A percentile compares a stretch with the other conserved stretches of the same genome.
These are phyloP conservation scores for Artemisia argyi DNA, from an alignment of 129 eudicot species.

Conservation along the genomic window DNA sequence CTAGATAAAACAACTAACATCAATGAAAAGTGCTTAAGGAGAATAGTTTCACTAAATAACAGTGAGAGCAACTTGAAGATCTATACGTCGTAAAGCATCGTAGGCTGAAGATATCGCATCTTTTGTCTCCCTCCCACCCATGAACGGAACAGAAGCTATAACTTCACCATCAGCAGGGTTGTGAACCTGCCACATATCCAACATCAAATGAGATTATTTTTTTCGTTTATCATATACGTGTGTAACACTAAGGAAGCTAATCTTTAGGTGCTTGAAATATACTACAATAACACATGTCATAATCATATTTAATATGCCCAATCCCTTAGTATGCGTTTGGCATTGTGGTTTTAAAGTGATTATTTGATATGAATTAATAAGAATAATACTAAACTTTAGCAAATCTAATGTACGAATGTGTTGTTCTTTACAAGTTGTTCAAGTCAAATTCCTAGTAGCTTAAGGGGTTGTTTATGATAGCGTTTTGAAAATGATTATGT, in stretches of 20 bases:
- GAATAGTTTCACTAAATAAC: not conserved
- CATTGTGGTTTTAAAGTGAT: no score
- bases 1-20: not conserved
- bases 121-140: slow-evolving; percentile 81
- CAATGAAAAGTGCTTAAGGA: not conserved
- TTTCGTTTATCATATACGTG: not conserved
- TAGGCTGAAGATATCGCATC: slow-evolving; percentile 87
- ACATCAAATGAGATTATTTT: not conserved
- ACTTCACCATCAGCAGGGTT: slow-evolving; percentile 88
- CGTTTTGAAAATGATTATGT: no score
- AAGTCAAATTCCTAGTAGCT: no score
- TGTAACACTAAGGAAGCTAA: not conserved
- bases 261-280: not conserved
- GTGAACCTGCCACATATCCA: slow-evolving; percentile 62
- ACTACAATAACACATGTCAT: not conserved
- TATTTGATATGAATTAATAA: no score
- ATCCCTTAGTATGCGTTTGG: no score
- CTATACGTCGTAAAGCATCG: slow-evolving; percentile 57
- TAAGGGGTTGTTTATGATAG: no score
- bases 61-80: slow-evolving; percentile 3
- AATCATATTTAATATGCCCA: not conserved
- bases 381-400: no score
- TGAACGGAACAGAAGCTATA: slow-evolving; percentile 75
- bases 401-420: no score
- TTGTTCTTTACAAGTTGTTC: no score